Evolutionary conservation across 2,329 filamentous ascomycete species (phyloP).

Genomic region (Trichoderma citrinoviride): DNA sequence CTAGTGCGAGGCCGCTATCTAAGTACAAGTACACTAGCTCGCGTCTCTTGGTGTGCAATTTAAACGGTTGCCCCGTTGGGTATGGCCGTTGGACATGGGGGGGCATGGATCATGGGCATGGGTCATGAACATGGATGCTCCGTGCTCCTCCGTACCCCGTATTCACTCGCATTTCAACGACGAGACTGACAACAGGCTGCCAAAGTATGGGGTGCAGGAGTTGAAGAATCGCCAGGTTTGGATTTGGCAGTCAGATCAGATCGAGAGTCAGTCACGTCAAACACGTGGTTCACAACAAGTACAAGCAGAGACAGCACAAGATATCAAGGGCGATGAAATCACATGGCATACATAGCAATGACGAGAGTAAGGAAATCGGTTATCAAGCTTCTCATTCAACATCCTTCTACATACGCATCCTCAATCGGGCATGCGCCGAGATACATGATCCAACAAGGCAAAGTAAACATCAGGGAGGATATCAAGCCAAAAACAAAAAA

Average conservation of each 20-base stretch:
- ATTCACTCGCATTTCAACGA: conserved; percentile 6
- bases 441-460: conserved; percentile 1
- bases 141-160: conserved; percentile 2
- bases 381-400: background rate
- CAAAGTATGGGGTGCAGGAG: background rate
- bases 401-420: conserved; percentile 3
- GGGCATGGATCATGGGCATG: no score
- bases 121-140: background rate
- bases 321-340: background rate
- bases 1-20: no score
- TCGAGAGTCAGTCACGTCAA: no score
- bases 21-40: background rate
- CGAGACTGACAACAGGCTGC: background rate
- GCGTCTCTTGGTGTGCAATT: conserved; percentile 2
- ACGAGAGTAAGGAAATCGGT: background rate
- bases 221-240: no score
- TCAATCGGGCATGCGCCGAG: background rate
- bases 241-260: no score
- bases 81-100: no score
- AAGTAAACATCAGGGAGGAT: conserved; percentile 8
- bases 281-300: no score
- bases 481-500: conserved; percentile 6
- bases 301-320: background rate
- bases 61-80: no score
- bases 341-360: background rate